Conservation (phyloP, 2,329 filamentous ascomycete species). For the Aspergillus fumigatus region DNA sequence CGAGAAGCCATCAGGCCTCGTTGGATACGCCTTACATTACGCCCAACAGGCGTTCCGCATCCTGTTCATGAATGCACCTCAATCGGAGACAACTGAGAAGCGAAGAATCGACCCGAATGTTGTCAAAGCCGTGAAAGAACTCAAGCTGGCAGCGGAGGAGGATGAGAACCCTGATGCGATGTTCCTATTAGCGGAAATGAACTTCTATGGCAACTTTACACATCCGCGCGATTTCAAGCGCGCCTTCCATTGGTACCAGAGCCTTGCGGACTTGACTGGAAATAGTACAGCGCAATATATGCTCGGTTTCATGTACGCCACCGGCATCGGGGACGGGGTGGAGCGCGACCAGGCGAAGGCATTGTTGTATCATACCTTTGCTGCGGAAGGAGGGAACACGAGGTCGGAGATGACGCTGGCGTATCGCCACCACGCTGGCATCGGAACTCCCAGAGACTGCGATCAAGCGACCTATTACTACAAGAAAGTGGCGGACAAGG, state of each 20-base stretch:
- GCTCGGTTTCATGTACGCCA: constrained; percentile 93
- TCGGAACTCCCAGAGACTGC: constrained; percentile 81
- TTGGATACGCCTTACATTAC: constrained; percentile 57
- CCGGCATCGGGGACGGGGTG: constrained; percentile 77
- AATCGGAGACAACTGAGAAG: constrained; percentile 38
- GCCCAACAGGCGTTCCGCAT: constrained; percentile 58
- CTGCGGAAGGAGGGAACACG: constrained; percentile 75
- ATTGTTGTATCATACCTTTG: constrained; percentile 90
- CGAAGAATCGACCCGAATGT: constrained; percentile 41
- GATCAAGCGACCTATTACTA: constrained; percentile 83
- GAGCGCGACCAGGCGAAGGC: constrained; percentile 85
- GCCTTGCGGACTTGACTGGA: constrained; percentile 69
- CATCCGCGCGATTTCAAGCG: constrained; percentile 75
- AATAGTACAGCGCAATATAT: constrained; percentile 94
- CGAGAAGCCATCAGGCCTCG: constrained; percentile 53
- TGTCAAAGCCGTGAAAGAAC: constrained; percentile 53
- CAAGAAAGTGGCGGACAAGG: constrained; percentile 89
- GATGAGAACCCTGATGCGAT: constrained; percentile 68
- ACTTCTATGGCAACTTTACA: constrained; percentile 92
- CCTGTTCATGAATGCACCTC: constrained; percentile 61
- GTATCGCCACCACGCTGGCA: constrained; percentile 78
- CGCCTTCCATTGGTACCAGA: constrained; percentile 76
- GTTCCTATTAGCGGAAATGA: constrained; percentile 86
- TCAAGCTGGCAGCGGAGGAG: constrained; percentile 55
- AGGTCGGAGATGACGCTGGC: constrained; percentile 91